Conservation (phyloP, 768 basidiomycete species). For the Auricularia sp. region DNA sequence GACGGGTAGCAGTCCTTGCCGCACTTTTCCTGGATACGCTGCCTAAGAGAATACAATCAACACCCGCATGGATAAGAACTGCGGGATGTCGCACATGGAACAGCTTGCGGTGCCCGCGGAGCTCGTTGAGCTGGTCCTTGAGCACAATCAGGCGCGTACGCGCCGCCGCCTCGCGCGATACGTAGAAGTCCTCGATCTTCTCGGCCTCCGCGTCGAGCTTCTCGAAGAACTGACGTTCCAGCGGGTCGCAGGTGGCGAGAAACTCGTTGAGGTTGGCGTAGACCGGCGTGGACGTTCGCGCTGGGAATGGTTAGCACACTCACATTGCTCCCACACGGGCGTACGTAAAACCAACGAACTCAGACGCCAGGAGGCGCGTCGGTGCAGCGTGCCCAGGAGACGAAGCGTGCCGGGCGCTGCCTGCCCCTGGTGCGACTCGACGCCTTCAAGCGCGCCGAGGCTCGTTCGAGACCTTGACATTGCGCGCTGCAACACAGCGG, state of each 20-base stretch:
- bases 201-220: slow-evolving; percentile 69
- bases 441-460: not conserved
- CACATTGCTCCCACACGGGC: too few species aligned
- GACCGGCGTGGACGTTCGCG: slow-evolving; percentile 14
- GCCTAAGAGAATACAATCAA: not conserved
- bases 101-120: slow-evolving; percentile 54
- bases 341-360: not conserved
- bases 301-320: slow-evolving; percentile 7
- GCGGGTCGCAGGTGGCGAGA: slow-evolving; percentile 24
- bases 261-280: slow-evolving; percentile 6
- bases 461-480: not conserved
- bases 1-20: slow-evolving; percentile 4
- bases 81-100: slow-evolving; percentile 30
- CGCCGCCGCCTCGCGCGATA: slow-evolving; percentile 50
- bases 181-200: slow-evolving; percentile 80
- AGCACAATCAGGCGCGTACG: slow-evolving; percentile 31
- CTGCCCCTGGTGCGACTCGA: not conserved
- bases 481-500: not conserved
- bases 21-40: not conserved
- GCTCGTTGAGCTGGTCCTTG: slow-evolving; percentile 61
- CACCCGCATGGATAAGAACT: not conserved
- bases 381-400: not conserved
- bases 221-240: slow-evolving; percentile 65
- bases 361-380: not conserved
- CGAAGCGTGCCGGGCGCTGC: not conserved